These are phyloP conservation scores for Cudoniella acicularis DNA, from an alignment of 495 filamentous ascomycete species.

Conservation along the genomic window DNA sequence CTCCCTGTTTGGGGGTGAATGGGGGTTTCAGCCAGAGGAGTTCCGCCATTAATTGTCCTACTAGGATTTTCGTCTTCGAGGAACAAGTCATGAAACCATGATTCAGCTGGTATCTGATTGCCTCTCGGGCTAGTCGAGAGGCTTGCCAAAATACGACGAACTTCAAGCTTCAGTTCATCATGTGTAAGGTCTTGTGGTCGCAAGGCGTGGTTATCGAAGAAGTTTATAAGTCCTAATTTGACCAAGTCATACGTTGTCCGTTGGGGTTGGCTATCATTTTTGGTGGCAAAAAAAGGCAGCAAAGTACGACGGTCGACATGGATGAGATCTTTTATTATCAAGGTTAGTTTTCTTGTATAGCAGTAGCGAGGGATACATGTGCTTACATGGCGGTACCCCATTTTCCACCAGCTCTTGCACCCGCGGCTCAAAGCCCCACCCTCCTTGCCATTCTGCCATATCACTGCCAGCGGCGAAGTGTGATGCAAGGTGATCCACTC, in stretches of 20 bases:
- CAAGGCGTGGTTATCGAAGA: background rate
- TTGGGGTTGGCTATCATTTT: constrained; percentile 23
- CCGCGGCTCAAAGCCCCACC: constrained; percentile 60
- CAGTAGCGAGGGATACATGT: background rate
- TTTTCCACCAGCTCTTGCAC: constrained; percentile 54
- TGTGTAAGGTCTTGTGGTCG: no score
- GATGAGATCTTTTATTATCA: constrained; percentile 37
- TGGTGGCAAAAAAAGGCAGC: constrained; percentile 37
- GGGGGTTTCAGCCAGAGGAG: no score
- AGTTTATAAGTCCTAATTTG: background rate
- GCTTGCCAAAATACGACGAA: no score
- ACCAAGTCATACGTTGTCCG: background rate
- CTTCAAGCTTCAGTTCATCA: no score
- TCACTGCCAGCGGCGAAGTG: constrained; percentile 60
- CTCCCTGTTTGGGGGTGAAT: no score
- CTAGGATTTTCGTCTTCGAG: no score
- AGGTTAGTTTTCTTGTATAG: background rate
- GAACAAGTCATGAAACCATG: no score
- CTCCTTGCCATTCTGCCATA: constrained; percentile 66
- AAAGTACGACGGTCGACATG: constrained; percentile 48
- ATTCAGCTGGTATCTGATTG: no score
- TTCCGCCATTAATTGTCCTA: no score
- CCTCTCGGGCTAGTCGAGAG: no score
- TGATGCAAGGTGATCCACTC: constrained; percentile 57
- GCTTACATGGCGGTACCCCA: constrained; percentile 45